Evolutionary conservation across 2,329 filamentous ascomycete genomes (phyloP), one percentile per base, ranked within the genome.

Genomic region (Apiospora pterosperma): DNA sequence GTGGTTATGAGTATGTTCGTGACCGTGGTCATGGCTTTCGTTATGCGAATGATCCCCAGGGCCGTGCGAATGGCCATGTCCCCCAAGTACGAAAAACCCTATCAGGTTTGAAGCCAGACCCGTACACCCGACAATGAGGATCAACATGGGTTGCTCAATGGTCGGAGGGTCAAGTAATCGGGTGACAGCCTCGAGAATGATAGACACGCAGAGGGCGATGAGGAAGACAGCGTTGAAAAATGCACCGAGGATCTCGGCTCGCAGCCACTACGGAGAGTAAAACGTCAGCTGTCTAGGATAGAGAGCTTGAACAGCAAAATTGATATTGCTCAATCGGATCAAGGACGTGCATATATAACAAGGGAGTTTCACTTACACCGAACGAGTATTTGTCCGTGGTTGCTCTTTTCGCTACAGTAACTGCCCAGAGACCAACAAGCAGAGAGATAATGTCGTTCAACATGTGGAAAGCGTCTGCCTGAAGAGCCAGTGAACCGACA

Each of bases 381-480:
- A 97, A 99, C 19, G 96, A 97, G 76, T 96, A 99, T 77, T 91
- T 92, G 73, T 97, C 94, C 10, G 93, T 96, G 0, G 90, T 92
- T 69, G 90, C 92, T 73, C 92, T 89, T 76, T 92, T 92, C 31
- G 94, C 92, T 61, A 96, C 92, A 67, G 90, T 92, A 63, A 99
- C 96, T 62, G 96, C 96, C 95, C 96, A 99, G 44, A 98, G 80
- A 69, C 96, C 96, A 67, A 99, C 95, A 64, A 90, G 86, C 16
- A 99, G 83, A 1, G 96, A 98, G 67, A 99, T 90, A 71, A 99
- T 96, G 86, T 99, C 96, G 82, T 99, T 99, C 67, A 99, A 84
- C 96, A 99, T 99, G 80, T 99, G 96, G 78, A 99, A 99, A 66
- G 96, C 93, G 81, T 99, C 96, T 63, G 96, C 96, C 75, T 96